Base-by-base conservation (phyloP, 1,284 basidiomycete species). In the Exsudoporus floridanus region DNA sequence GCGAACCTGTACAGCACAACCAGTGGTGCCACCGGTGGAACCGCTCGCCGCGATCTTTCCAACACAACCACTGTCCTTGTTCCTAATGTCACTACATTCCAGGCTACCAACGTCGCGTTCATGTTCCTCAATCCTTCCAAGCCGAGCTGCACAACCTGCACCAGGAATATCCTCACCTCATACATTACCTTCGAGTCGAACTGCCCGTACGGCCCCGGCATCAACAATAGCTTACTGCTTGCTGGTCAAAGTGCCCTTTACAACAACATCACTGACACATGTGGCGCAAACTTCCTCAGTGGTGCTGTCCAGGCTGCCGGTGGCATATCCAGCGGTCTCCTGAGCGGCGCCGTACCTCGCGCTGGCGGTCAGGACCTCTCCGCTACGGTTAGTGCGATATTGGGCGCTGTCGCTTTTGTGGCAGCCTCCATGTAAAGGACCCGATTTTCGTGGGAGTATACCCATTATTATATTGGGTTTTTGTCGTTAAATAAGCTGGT, bases 121-220 rank as follows among this genome's bases (percentile, higher is more conserved):
- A 75, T 96, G 60, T 85, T 89, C 84, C 79, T 90, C 63, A 69
- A 77, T 50, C 74, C 86, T 40, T 63, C 70, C 37, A 52, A 73
- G 35, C 84, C 95, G 23, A 23, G 23, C 50, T 97, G 94, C 83
- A 86, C 80, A 3, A 64, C 85, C 5, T 97, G 94, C 83, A 85
- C 90, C 16, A 83, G 87, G 66, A 79, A 79, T 59, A 74, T 93
- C 67, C 66, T 96, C 59, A 80, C 82, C 7, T 59, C 83, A 8
- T 97, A 90, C 78, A 84, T 92, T 71, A 72, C 74, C 55, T 94
- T 82, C 72, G 88, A 94, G 74, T 80, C 82, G 42, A 68, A 72
- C 54, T 72, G 76, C 41, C 84, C 86, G 2, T 95, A 94, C 70
- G 88, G 78, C 5, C 80, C 87, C 28, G 92, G 93, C 52, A 63